These are phyloP conservation scores for Aspergillus sp. DNA, from an alignment of 2,329 filamentous ascomycete species.

Conservation along the genomic window DNA sequence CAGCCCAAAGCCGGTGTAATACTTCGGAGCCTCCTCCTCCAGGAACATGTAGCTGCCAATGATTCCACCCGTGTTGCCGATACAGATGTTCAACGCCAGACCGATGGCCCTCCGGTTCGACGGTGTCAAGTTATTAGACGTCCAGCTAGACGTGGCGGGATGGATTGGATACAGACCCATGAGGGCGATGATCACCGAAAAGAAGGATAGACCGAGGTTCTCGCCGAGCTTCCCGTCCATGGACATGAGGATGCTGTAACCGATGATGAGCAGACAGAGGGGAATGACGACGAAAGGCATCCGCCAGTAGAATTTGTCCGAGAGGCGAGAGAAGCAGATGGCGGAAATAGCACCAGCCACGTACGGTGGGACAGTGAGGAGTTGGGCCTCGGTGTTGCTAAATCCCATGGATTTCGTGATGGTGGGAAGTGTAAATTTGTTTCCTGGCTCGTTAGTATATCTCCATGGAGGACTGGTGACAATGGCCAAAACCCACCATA, in stretches of 20 bases:
- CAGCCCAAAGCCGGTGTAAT: slow-evolving; percentile 24
- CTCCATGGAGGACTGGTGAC: too few species aligned
- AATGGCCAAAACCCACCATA: slow-evolving; percentile 16
- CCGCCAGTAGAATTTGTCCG: slow-evolving; percentile 26
- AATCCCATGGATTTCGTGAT: slow-evolving; percentile 41
- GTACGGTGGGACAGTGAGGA: slow-evolving; percentile 28
- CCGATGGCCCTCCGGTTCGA: slow-evolving; percentile 23
- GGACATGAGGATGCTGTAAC: slow-evolving; percentile 22
- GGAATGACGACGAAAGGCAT: slow-evolving; percentile 24
- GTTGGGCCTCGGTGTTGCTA: slow-evolving; percentile 33
- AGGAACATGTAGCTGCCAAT: slow-evolving; percentile 27
- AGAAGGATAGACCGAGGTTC: slow-evolving; percentile 21
- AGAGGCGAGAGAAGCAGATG: slow-evolving; percentile 20
- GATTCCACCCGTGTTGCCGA: slow-evolving; percentile 25
- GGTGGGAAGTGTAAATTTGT: slow-evolving; percentile 37
- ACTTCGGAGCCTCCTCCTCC: slow-evolving; percentile 19
- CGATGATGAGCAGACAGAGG: slow-evolving; percentile 14
- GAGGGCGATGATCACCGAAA: slow-evolving; percentile 23
- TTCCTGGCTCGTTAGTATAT: slow-evolving; percentile 28
- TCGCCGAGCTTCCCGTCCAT: slow-evolving; percentile 20
- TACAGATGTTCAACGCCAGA: slow-evolving; percentile 20
- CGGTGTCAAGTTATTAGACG: slow-evolving; percentile 26
- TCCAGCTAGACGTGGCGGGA: slow-evolving; percentile 25
- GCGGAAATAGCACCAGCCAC: slow-evolving; percentile 26
- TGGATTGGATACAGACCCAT: slow-evolving; percentile 28